Conservation (phyloP, 1,284 basidiomycete species). For the Microbotryum intermedium region DNA sequence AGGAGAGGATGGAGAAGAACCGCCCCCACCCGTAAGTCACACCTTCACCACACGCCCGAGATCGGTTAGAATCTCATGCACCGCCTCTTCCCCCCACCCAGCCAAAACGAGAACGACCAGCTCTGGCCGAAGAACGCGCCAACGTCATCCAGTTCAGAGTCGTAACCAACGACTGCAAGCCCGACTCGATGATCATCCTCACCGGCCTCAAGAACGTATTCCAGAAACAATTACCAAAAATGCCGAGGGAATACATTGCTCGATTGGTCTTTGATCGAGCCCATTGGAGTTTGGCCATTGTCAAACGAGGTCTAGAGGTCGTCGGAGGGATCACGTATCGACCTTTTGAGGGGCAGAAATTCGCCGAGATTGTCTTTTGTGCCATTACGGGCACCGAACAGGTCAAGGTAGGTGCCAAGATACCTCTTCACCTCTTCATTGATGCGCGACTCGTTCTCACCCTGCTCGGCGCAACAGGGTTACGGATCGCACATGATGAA, state of each 20-base stretch:
- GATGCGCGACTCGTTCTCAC: neutral
- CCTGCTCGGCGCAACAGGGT: constrained; percentile 50
- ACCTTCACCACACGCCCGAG: neutral
- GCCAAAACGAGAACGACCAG: constrained; percentile 48
- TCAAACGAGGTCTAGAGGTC: constrained; percentile 89
- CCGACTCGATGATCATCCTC: constrained; percentile 63
- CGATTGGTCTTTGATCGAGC: constrained; percentile 88
- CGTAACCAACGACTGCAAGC: constrained; percentile 72
- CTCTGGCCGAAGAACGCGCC: constrained; percentile 69
- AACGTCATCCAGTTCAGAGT: constrained; percentile 78
- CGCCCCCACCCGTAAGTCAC: neutral
- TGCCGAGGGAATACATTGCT: constrained; percentile 98
- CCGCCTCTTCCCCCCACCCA: neutral
- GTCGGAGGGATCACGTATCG: constrained; percentile 97
- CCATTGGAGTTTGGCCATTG: constrained; percentile 85
- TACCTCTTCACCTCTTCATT: neutral
- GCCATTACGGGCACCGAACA: constrained; percentile 94
- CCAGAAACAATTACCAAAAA: constrained; percentile 95
- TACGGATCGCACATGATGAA: constrained; percentile 99
- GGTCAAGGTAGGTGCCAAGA: constrained; percentile 64
- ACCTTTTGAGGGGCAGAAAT: constrained; percentile 87
- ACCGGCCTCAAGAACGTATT: constrained; percentile 95
- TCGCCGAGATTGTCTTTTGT: constrained; percentile 98
- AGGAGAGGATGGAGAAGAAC: neutral
- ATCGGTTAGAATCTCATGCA: neutral